Conservation (phyloP, 2,329 filamentous ascomycete genomes). For the Fusarium fracticaudum region DNA sequence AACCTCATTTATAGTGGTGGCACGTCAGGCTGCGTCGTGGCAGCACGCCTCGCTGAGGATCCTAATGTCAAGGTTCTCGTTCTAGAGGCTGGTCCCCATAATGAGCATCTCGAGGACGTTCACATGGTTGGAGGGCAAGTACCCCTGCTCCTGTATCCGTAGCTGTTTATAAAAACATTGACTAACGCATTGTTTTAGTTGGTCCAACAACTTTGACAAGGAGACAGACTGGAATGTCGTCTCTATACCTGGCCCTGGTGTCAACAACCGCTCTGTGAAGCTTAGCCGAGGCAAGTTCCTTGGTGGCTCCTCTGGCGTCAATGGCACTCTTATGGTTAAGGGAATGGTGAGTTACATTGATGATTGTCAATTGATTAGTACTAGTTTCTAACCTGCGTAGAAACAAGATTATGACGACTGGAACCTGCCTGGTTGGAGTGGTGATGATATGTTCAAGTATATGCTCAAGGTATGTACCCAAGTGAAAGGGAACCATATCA, state of each 20-base stretch:
- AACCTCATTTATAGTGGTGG: slow-evolving; percentile 43
- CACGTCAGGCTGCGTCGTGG: slow-evolving; percentile 51
- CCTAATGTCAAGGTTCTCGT: slow-evolving; percentile 45
- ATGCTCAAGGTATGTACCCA: slow-evolving; percentile 59
- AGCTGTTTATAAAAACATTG: no score
- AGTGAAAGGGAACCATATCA: neutral
- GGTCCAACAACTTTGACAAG: slow-evolving; percentile 57
- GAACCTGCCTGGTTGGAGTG: slow-evolving; percentile 63
- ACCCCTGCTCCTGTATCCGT: no score
- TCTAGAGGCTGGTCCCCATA: slow-evolving; percentile 52
- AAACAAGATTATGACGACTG: slow-evolving; percentile 65
- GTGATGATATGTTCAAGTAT: slow-evolving; percentile 64
- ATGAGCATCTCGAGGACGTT: slow-evolving; percentile 57
- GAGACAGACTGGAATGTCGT: slow-evolving; percentile 63
- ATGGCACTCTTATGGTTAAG: slow-evolving; percentile 60
- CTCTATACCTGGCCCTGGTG: slow-evolving; percentile 50
- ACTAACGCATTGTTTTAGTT: slow-evolving; percentile 36
- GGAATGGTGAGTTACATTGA: slow-evolving; percentile 44
- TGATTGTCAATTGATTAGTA: rapidly evolving
- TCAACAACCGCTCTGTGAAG: slow-evolving; percentile 57
- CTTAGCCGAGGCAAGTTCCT: slow-evolving; percentile 60
- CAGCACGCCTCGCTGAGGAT: slow-evolving; percentile 50
- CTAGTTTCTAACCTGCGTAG: neutral
- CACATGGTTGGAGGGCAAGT: slow-evolving; percentile 61
- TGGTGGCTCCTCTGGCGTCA: slow-evolving; percentile 59